phyloP scores from a whole-genome alignment of 1,139 yeast species.

The Hyphopichia wangnamkhiaoensis region DNA sequence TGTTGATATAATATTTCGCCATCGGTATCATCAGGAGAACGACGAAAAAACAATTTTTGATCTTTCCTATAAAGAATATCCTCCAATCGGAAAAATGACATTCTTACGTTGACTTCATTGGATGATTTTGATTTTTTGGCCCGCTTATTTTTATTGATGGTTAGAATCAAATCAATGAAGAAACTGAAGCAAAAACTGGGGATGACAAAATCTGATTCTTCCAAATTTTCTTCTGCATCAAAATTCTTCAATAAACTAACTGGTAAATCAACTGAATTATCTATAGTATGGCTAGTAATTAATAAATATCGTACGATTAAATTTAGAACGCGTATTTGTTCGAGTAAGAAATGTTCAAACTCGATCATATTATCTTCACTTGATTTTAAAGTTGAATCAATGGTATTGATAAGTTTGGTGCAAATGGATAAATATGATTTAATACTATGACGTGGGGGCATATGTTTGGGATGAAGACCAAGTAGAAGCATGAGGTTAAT shows the following conservation, averaged over 20 bases:
- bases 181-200: constrained; percentile 2
- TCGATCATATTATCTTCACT: no score
- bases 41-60: constrained; percentile 1
- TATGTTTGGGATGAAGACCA: background rate
- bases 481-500: constrained; percentile 2
- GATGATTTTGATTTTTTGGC: background rate
- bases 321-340: constrained; percentile 1
- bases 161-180: background rate
- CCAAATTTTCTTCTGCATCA: constrained; percentile 1
- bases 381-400: no score
- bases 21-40: background rate
- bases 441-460: constrained; percentile 1
- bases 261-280: background rate
- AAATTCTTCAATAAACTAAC: background rate
- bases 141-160: background rate
- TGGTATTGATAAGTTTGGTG: no score
- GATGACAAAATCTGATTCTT: constrained; percentile 1
- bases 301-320: background rate
- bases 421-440: constrained; percentile 1
- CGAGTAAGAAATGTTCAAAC: background rate
- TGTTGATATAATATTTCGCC: background rate
- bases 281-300: background rate
- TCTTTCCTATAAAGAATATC: background rate
- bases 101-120: background rate
- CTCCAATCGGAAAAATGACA: constrained; percentile 2